Percentiles rank a stretch among this genome's conserved stretches.
Conservation (phyloP, 164 flowering plant genomes). For the Berberis thunbergii region DNA sequence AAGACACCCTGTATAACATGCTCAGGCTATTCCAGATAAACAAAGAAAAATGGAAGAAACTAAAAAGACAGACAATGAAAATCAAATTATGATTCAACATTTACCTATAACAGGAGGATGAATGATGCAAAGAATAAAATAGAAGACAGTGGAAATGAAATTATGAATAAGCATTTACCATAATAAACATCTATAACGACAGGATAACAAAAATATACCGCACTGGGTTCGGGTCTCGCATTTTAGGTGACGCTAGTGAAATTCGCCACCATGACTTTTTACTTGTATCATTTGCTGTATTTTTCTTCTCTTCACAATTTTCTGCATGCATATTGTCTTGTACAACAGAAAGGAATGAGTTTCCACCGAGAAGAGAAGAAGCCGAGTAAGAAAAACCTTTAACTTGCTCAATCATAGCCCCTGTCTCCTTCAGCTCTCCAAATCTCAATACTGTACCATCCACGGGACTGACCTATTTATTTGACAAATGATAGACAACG, state of each 20-base stretch:
- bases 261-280: conserved; percentile 82
- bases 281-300: conserved; percentile 15
- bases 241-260: conserved; percentile 80
- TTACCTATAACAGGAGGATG: no score
- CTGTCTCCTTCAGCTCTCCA: conserved; percentile 76
- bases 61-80: no score
- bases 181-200: not conserved
- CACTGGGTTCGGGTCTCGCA: conserved; percentile 38
- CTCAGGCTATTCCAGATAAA: no score
- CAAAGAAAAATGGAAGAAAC: no score
- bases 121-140: no score
- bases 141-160: not conserved
- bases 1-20: no score
- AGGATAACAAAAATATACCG: conserved; percentile 35
- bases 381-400: conserved; percentile 90
- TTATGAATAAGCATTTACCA: not conserved
- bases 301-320: conserved; percentile 17
- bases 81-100: no score
- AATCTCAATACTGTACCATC: conserved; percentile 78
- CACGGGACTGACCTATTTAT: conserved; percentile 80
- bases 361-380: conserved; percentile 76
- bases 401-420: conserved; percentile 95
- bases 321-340: conserved; percentile 25
- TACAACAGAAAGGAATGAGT: conserved; percentile 42
- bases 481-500: not conserved